A percentile compares a stretch with the other conserved stretches of the same genome.
These are phyloP conservation scores for Moesziomyces sp. DNA, from an alignment of 1,284 basidiomycete genomes.

Conservation along the genomic window DNA sequence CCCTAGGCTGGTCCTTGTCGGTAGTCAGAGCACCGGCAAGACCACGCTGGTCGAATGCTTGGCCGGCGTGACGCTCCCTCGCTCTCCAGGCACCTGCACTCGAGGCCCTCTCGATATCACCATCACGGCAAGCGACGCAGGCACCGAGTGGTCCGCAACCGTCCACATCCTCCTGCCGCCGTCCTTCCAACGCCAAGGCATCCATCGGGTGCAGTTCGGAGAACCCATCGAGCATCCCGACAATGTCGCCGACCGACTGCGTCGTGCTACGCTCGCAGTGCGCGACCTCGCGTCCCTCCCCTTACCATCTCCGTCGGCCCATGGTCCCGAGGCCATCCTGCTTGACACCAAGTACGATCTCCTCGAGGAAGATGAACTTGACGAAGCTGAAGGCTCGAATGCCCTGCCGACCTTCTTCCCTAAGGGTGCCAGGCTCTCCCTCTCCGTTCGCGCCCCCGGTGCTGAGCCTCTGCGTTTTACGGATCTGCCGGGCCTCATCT, in stretches of 20 bases:
- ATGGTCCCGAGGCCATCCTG: neutral
- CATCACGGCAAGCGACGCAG: conserved; percentile 8
- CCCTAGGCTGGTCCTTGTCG: conserved; percentile 21
- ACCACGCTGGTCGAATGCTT: conserved; percentile 33
- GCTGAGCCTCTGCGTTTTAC: conserved; percentile 28
- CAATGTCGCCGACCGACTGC: conserved; percentile 21
- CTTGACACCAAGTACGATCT: conserved; percentile 1
- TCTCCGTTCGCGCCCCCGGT: conserved; percentile 10
- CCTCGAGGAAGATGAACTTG: conserved; percentile 15
- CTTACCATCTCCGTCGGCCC: neutral
- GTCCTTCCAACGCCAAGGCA: neutral
- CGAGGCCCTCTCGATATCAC: conserved; percentile 27
- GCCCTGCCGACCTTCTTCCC: conserved; percentile 20
- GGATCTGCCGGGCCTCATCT: conserved; percentile 29
- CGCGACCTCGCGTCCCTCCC: conserved; percentile 6
- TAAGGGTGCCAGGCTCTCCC: conserved; percentile 5
- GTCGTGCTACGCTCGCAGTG: conserved; percentile 20
- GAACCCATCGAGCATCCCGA: conserved; percentile 10
- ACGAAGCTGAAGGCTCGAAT: conserved; percentile 15
- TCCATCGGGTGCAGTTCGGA: conserved; percentile 6
- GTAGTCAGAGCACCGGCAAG: conserved; percentile 28
- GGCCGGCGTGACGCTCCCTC: conserved; percentile 22
- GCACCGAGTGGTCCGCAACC: conserved; percentile 4
- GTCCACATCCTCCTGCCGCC: conserved; percentile 9
- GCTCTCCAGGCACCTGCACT: conserved; percentile 22